These are phyloP conservation scores for Astrephomene gubernaculifera DNA, from an alignment of 139 green algal genomes.

Conservation along the genomic window DNA sequence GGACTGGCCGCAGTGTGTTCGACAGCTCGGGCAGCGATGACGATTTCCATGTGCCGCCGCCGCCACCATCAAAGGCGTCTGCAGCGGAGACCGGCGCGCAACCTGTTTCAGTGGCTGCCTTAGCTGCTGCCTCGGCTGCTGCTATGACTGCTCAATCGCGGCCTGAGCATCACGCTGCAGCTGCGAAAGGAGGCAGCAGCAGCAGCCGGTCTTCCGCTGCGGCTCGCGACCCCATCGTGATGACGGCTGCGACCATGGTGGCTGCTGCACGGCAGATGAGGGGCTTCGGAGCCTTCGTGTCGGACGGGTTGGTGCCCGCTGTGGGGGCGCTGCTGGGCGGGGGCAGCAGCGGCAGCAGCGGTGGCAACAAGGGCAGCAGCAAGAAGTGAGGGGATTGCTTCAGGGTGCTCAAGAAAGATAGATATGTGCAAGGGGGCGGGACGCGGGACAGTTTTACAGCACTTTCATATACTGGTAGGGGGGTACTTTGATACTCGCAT, in stretches of 20 bases:
- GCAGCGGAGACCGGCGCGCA: neutral
- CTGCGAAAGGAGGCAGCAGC: neutral
- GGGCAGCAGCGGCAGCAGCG: neutral
- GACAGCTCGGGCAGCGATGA: constrained; percentile 23
- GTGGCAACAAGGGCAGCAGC: neutral
- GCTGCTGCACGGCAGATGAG: constrained; percentile 30
- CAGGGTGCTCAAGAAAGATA: too few relatives aligned
- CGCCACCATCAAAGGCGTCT: neutral
- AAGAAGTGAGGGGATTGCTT: too few relatives aligned
- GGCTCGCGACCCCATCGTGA: constrained; percentile 10
- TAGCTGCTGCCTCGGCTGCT: neutral
- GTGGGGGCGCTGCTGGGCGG: constrained; percentile 5
- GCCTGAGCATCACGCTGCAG: too few relatives aligned
- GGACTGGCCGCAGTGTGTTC: neutral
- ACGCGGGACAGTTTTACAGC: too few relatives aligned
- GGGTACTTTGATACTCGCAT: too few relatives aligned
- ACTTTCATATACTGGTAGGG: too few relatives aligned
- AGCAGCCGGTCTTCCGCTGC: neutral
- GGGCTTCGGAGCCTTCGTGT: constrained; percentile 33
- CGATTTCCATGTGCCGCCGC: neutral
- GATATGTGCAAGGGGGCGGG: too few relatives aligned
- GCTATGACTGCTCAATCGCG: neutral
- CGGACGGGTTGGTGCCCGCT: constrained; percentile 29
- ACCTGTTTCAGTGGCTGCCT: neutral
- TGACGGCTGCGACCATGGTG: constrained; percentile 22